Conservation (phyloP, 345 rosid genomes). For the Ceriops decandra region DNA sequence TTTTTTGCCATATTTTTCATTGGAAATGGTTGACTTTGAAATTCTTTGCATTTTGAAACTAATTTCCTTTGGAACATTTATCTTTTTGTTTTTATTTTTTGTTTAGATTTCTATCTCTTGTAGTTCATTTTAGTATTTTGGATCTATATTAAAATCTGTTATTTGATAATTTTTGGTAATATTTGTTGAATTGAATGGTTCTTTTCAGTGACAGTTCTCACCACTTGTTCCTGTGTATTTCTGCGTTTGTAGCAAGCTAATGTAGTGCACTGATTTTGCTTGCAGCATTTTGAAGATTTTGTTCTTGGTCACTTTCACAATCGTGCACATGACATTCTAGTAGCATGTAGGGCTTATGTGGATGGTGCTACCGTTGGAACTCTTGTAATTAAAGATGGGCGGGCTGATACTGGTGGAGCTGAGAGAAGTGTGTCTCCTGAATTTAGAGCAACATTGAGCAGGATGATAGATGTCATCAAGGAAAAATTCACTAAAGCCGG, state of each 20-base stretch:
- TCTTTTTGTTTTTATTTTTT: no score
- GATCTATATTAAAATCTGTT: no score
- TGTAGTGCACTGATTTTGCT: constrained; percentile 1
- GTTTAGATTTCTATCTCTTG: no score
- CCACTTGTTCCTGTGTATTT: no score
- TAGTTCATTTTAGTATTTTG: no score
- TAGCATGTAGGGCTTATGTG: constrained; percentile 42
- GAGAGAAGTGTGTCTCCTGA: constrained; percentile 18
- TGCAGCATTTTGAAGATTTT: constrained; percentile 50
- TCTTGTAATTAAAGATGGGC: constrained; percentile 27
- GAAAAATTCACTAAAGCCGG: constrained; percentile 36
- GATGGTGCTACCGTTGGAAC: constrained; percentile 42
- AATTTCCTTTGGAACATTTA: no score
- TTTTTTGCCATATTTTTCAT: no score
- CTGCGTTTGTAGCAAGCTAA: neutral
- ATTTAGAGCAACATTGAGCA: constrained; percentile 24
- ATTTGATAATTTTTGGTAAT: no score
- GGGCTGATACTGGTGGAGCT: constrained; percentile 12
- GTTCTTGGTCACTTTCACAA: constrained; percentile 40
- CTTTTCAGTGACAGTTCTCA: no score
- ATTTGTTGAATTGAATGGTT: no score
- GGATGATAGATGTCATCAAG: constrained; percentile 27
- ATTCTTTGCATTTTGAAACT: no score
- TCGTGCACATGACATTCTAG: constrained; percentile 35
- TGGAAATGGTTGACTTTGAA: no score